Percentiles rank a stretch among this genome's conserved stretches.
phyloP scores from a whole-genome alignment of 1,284 basidiomycete genomes.

The Ustilago shanxiensis region DNA sequence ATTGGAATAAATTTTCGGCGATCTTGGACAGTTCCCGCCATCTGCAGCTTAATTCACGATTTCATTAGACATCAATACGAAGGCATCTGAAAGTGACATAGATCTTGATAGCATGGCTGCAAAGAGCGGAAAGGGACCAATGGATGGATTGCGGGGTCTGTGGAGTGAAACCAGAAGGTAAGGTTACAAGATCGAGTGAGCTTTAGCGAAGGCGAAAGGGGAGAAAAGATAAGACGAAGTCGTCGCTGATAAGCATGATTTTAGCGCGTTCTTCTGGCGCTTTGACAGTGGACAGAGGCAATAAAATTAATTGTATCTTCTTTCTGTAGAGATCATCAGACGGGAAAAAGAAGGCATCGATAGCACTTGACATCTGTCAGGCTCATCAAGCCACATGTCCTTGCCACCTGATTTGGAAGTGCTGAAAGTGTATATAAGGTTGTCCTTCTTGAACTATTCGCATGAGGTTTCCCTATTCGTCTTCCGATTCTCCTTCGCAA shows the following conservation, averaged over 20 bases:
- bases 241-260: constrained; percentile 1
- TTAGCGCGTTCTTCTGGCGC: background rate
- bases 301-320: too few species aligned
- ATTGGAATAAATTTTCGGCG: background rate
- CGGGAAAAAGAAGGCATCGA: background rate
- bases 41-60: too few species aligned
- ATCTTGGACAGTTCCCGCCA: constrained; percentile 1
- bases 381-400: background rate
- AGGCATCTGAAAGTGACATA: too few species aligned
- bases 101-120: too few species aligned
- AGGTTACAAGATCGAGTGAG: background rate
- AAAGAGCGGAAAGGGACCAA: too few species aligned
- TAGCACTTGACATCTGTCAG: background rate
- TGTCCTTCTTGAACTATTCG: too few species aligned
- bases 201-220: background rate
- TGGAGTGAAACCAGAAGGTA: background rate
- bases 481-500: too few species aligned
- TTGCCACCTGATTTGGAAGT: background rate
- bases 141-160: background rate
- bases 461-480: too few species aligned
- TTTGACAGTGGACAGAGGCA: background rate
- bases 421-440: background rate
- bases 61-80: too few species aligned
- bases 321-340: too few species aligned
- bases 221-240: constrained; percentile 8